phyloP scores from a whole-genome alignment of 495 filamentous ascomycete species.

The Aspergillus coremiiformis region DNA sequence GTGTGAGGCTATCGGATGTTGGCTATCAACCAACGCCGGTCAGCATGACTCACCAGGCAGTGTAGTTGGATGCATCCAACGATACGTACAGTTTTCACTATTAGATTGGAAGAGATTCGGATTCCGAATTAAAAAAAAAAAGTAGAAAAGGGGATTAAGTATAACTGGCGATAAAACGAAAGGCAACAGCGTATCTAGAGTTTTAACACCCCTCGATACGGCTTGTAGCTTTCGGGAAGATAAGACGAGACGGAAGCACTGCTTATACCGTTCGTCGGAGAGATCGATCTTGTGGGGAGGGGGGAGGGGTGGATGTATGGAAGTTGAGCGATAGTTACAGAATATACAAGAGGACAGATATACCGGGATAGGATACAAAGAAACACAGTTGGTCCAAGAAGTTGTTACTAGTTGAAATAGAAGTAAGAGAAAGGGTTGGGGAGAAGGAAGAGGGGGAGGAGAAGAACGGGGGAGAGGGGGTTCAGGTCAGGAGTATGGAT shows the following conservation, averaged over 20 bases:
- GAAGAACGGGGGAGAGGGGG: conserved; percentile 16
- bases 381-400: neutral
- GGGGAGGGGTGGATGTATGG: neutral
- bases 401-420: too few species aligned
- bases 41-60: conserved; percentile 14
- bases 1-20: conserved; percentile 1
- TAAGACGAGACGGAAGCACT: conserved; percentile 17
- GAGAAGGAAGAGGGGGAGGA: conserved; percentile 7
- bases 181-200: conserved; percentile 15
- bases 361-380: neutral
- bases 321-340: neutral
- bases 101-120: neutral
- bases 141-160: neutral
- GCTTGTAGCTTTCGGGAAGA: conserved; percentile 9
- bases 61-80: neutral
- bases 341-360: neutral
- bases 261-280: conserved; percentile 14
- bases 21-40: conserved; percentile 2
- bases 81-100: neutral
- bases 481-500: conserved; percentile 23
- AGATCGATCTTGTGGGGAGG: too few species aligned
- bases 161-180: neutral
- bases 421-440: neutral
- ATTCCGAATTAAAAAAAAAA: neutral
- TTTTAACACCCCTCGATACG: conserved; percentile 12